phyloP scores from a whole-genome alignment of 2,329 filamentous ascomycete genomes.

The Nemania serpens region DNA sequence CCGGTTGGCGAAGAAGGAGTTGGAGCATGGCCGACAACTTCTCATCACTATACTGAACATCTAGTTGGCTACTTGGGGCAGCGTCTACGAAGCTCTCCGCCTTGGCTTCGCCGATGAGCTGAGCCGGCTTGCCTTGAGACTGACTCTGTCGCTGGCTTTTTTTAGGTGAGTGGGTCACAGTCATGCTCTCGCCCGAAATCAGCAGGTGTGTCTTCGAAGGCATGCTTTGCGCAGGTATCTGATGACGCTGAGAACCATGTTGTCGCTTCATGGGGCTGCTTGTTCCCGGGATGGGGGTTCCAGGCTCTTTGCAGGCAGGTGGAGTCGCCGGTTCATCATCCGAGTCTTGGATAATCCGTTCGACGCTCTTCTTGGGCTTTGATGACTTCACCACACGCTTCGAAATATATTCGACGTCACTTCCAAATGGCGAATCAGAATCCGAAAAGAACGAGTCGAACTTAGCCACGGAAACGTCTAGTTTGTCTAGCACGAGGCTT shows the following conservation, averaged over 20 bases:
- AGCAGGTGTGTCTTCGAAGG: conserved; percentile 33
- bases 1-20: conserved; percentile 43
- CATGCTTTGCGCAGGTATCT: conserved; percentile 33
- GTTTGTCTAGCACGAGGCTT: conserved; percentile 18
- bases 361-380: conserved; percentile 36
- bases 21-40: conserved; percentile 44
- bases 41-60: conserved; percentile 35
- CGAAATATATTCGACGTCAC: conserved; percentile 26
- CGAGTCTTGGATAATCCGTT: conserved; percentile 58
- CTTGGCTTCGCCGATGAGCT: conserved; percentile 12
- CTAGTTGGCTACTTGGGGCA: conserved; percentile 22
- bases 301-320: conserved; percentile 43
- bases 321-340: conserved; percentile 59
- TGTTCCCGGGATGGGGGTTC: conserved; percentile 34
- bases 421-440: conserved; percentile 28
- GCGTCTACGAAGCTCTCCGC: conserved; percentile 20
- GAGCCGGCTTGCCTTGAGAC: conserved; percentile 21
- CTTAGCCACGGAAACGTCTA: conserved; percentile 9
- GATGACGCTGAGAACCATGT: conserved; percentile 23
- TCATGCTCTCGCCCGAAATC: conserved; percentile 20
- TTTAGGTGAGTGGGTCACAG: conserved; percentile 29
- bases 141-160: conserved; percentile 25
- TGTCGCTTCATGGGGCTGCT: conserved; percentile 26
- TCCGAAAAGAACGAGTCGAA: conserved; percentile 15
- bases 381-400: conserved; percentile 27